Conservation (phyloP, 2,329 filamentous ascomycete genomes). For the Cadophora sp. region DNA sequence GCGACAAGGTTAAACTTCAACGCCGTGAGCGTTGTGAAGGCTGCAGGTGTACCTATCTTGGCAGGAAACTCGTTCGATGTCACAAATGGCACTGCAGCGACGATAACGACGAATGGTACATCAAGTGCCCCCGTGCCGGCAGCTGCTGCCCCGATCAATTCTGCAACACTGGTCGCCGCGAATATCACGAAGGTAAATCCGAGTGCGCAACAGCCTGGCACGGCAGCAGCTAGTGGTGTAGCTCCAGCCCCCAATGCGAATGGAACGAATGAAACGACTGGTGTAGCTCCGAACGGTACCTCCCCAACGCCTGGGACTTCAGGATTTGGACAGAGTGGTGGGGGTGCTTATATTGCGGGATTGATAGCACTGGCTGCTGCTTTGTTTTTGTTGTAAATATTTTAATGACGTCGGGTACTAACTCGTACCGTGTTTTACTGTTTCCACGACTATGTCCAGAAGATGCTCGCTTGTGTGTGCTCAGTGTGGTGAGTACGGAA, state of each 20-base stretch:
- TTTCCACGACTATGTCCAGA: not conserved
- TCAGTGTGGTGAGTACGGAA: no score
- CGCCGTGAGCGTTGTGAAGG: conserved; percentile 31
- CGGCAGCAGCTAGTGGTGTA: not conserved
- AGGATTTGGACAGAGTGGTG: not conserved
- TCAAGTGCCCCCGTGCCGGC: conserved; percentile 1
- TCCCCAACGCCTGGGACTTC: not conserved
- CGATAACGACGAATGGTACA: conserved; percentile 13
- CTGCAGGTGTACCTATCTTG: conserved; percentile 30
- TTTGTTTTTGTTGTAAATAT: conserved; percentile 21
- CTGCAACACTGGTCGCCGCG: not conserved
- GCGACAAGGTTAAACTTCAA: conserved; percentile 33
- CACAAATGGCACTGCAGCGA: conserved; percentile 29
- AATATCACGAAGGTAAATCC: conserved; percentile 13
- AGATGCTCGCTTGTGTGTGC: no score
- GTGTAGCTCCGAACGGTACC: not conserved
- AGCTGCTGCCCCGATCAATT: not conserved
- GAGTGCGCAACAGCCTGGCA: not conserved
- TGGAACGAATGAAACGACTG: not conserved
- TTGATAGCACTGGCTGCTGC: conserved; percentile 19
- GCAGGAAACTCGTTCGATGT: conserved; percentile 40
- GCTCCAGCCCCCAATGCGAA: not conserved
- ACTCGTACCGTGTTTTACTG: not conserved
- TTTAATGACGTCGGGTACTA: not conserved
- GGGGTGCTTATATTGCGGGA: conserved; percentile 10